phyloP scores from a whole-genome alignment of 306 rosid genomes.

The Quercus cerris region DNA sequence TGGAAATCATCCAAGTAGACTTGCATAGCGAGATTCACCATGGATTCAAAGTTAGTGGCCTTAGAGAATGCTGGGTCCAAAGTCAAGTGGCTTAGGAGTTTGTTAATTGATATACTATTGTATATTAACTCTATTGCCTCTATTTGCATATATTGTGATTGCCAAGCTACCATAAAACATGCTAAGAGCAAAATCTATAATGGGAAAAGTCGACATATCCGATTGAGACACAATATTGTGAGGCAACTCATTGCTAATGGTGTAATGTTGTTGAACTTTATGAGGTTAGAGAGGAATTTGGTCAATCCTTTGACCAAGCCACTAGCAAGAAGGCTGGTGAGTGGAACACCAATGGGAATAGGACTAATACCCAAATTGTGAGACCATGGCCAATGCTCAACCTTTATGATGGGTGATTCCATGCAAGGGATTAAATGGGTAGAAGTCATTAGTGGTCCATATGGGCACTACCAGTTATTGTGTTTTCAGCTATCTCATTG shows the following conservation, averaged over 20 bases:
- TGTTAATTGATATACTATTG: background rate
- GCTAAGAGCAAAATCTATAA: background rate
- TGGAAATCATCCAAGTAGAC: background rate
- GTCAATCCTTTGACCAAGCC: background rate
- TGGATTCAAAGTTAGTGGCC: background rate
- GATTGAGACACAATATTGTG: background rate
- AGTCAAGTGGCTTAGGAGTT: background rate
- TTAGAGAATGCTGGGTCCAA: background rate
- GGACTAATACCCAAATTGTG: background rate
- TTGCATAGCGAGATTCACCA: too few species aligned
- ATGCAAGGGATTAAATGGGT: background rate
- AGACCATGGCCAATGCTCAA: background rate
- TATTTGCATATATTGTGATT: background rate
- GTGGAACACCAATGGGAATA: background rate
- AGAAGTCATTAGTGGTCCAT: background rate
- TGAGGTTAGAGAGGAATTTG: background rate
- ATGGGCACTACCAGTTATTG: background rate
- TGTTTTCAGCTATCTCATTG: too few species aligned
- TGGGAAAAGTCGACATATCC: background rate
- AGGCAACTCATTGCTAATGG: background rate
- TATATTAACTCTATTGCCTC: background rate
- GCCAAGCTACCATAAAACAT: background rate
- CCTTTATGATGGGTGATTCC: background rate
- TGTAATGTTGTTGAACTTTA: background rate
- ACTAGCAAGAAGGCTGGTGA: background rate